A percentile compares a stretch with the other conserved stretches of the same genome.
Evolutionary conservation across 2,329 filamentous ascomycete species (phyloP).

Genomic region (Nothopassalora personata): DNA sequence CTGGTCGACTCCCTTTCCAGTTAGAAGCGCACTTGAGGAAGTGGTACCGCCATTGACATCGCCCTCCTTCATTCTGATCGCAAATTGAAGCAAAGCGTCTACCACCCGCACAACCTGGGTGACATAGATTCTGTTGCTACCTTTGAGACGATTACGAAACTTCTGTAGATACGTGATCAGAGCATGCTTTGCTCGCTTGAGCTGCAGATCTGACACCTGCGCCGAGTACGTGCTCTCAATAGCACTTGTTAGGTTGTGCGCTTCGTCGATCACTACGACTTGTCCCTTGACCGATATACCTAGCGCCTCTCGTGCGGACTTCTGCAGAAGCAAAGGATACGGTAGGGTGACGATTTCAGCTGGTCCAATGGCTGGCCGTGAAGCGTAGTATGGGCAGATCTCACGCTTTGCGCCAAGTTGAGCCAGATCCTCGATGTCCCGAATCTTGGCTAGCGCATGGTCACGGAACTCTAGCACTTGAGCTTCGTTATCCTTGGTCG

Average conservation of each 20-base stretch:
- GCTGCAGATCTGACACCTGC: slow-evolving; percentile 65
- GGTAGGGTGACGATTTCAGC: slow-evolving; percentile 79
- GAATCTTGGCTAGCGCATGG: slow-evolving; percentile 72
- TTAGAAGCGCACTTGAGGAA: slow-evolving; percentile 65
- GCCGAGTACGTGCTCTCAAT: slow-evolving; percentile 82
- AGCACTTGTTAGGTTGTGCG: slow-evolving; percentile 95
- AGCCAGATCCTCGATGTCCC: slow-evolving; percentile 89
- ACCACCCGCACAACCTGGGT: slow-evolving; percentile 80
- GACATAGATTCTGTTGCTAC: slow-evolving; percentile 85
- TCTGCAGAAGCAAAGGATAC: slow-evolving; percentile 84
- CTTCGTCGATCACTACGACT: slow-evolving; percentile 93
- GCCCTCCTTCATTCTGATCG: slow-evolving; percentile 2
- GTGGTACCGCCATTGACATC: slow-evolving; percentile 59
- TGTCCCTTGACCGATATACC: slow-evolving; percentile 81
- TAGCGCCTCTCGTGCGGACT: slow-evolving; percentile 78
- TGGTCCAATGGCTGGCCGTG: slow-evolving; percentile 72
- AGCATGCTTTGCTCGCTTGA: slow-evolving; percentile 67
- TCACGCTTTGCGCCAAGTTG: slow-evolving; percentile 69
- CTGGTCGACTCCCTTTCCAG: slow-evolving; percentile 83
- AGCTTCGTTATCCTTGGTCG: slow-evolving; percentile 67
- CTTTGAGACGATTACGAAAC: slow-evolving; percentile 83
- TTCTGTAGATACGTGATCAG: slow-evolving; percentile 77
- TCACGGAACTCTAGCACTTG: slow-evolving; percentile 79
- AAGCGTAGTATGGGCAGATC: slow-evolving; percentile 96
- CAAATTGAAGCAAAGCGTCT: slow-evolving; percentile 56